Evolutionary conservation across 495 filamentous ascomycete genomes (phyloP), one percentile per base, ranked within the genome.

Genomic region (Pseudomonodictys pantanalensis): DNA sequence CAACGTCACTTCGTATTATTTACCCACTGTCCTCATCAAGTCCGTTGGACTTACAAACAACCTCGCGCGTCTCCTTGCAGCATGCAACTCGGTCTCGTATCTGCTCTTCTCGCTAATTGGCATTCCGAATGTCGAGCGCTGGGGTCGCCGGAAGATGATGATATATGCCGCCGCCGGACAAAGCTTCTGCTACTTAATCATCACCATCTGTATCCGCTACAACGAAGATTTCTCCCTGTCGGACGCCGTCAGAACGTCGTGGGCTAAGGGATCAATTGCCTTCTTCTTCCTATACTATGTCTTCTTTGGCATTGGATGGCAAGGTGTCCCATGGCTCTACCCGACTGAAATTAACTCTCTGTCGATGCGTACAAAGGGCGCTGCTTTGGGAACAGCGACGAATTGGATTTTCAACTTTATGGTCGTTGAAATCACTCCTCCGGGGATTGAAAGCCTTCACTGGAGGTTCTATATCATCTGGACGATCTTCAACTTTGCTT

Each of bases 391-490:
- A 0, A 84, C 85, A 4, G 83, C 79, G 1, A 82, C 79, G 0
- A 81, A 83, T 55, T 86, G 84, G 83, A 76, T 84, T 52, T 77
- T 79, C 45, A 85, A 86, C 61, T 86, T 59, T 48, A 64, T 53
- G 54, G 68, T 87, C 30, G 83, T 87, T 0, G 79, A 86, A 70
- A 81, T 86, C 30, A 87, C 84, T 0, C 83, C 82, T 1, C 77
- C 78, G 7, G 78, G 82, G 15, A 81, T 84, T 66, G 72, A 78
- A n/a, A 78, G 74, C 51, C 75, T 86, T 11, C 70, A 73, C 0
- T 88, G 84, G 85, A 71, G 74, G 35, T 85, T 84, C 52, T 89
- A 84, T 66, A 78, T 88, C 57, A 83, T 86, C 57, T 88, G 81
- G 70, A 80, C 81, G 33, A 75, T 82, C 38, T 79, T 82, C 58